A percentile compares a stretch with the other conserved stretches of the same genome.
Conservation (phyloP, 2,329 filamentous ascomycete species). For the Trichophyton benhamiae region DNA sequence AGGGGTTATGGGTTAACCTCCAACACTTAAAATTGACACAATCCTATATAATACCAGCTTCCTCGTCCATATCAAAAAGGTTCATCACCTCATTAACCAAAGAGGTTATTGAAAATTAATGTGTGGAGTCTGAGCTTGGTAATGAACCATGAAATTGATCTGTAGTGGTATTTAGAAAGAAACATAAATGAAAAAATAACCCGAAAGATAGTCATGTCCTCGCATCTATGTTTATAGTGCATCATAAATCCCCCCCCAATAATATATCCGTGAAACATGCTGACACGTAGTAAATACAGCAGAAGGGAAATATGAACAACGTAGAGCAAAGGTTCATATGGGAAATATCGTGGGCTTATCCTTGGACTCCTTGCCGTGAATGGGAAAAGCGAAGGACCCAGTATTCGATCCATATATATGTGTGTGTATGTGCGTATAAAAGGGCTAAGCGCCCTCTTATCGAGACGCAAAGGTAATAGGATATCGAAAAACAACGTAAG, state of each 20-base stretch:
- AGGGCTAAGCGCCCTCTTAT: no score
- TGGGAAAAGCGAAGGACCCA: background rate
- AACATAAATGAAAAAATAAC: background rate
- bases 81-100: background rate
- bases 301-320: background rate
- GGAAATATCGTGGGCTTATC: background rate
- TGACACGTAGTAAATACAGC: background rate
- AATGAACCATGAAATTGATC: background rate
- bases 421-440: no score
- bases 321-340: background rate
- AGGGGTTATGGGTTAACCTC: background rate
- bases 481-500: no score
- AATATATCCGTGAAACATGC: background rate
- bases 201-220: background rate
- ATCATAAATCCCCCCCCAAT: background rate
- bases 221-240: background rate
- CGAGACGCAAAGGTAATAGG: no score
- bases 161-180: background rate
- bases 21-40: background rate
- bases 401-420: no score
- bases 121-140: no score
- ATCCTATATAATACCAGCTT: background rate
- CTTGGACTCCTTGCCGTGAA: background rate
- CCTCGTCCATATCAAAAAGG: background rate
- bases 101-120: background rate